A percentile compares a stretch with the other conserved stretches of the same genome.
Conservation (phyloP, 2,329 filamentous ascomycete genomes). For the Gnomoniopsis smithogilvyi region DNA sequence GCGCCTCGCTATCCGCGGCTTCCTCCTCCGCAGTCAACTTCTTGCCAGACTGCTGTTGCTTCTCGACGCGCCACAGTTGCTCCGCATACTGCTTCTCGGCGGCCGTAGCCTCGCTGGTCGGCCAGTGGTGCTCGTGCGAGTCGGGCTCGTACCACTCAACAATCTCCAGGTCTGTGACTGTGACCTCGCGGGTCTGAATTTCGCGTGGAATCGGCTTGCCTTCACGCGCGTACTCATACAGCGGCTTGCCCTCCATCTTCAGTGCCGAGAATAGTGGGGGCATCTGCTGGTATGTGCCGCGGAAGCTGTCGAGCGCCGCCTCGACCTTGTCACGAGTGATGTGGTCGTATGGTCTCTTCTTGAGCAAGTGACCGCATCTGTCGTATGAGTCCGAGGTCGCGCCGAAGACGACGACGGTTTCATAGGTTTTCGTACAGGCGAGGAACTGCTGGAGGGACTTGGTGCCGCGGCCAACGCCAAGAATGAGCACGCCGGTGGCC, state of each 20-base stretch:
- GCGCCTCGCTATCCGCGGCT: conserved; percentile 51
- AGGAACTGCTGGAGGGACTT: conserved; percentile 79
- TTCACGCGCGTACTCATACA: conserved; percentile 94
- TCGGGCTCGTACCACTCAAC: conserved; percentile 83
- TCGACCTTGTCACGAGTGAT: conserved; percentile 78
- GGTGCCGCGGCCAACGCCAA: conserved; percentile 83
- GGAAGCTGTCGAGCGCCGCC: conserved; percentile 69
- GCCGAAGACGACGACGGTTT: conserved; percentile 85
- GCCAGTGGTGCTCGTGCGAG: conserved; percentile 75
- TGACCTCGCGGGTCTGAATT: conserved; percentile 76
- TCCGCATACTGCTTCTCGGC: conserved; percentile 75
- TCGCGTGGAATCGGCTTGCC: conserved; percentile 82
- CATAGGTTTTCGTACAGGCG: conserved; percentile 88
- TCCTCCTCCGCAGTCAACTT: conserved; percentile 53
- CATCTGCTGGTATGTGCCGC: conserved; percentile 82
- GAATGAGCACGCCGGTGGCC: conserved; percentile 87
- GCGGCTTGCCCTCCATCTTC: conserved; percentile 87
- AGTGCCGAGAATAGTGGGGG: conserved; percentile 92
- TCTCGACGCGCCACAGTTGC: conserved; percentile 63
- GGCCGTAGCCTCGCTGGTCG: conserved; percentile 70
- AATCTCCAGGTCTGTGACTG: conserved; percentile 74
- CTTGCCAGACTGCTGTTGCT: conserved; percentile 47
- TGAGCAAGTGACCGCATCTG: conserved; percentile 76
- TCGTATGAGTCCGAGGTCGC: conserved; percentile 94
- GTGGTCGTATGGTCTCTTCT: conserved; percentile 71